Base-by-base conservation (phyloP, 805 yeast species). In the Wickerhamomyces silvicola region DNA sequence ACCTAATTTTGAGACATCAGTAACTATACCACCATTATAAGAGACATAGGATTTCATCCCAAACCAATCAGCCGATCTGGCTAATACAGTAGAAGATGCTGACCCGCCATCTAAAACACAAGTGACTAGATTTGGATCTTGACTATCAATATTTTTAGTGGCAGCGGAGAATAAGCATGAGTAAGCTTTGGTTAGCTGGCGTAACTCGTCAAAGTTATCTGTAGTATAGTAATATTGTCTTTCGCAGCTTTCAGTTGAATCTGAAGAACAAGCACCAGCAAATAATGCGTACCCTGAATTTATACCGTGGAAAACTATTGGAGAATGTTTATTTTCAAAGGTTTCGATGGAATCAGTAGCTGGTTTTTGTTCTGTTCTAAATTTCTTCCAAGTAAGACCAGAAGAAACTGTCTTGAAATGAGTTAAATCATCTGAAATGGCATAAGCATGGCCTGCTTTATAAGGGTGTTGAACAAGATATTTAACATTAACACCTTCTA, bases 41-140 rank as follows among this genome's bases (percentile, higher is more conserved):
- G 60, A 41, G 14, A 50, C 45, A 22, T 45, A 51, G 20, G 53
- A 51, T n/a, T 39, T 40, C 2, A 62, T 41, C 24, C 56, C 47
- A 53, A 71, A 72, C 50, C 61, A 70, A 43, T 74, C 70, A n/a
- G 54, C 42, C 0, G 78, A 63, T 11, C 45, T 44, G 10, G 61
- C 56, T 20, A 76, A 48, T 8, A 47, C 43, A 7, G 45, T 35
- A 6, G 37, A 34, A 0, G 68, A 54, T 13, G 56, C 61, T 5
- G 56, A 45, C 5, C 60, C 61, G 36, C 67, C 68, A 11, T 66
- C 66, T 27, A 55, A 41, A 7, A 65, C 48, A 49, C 81, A 76
- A 10, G 68, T 50, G 24, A 75, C 53, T 2, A 65, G 39, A 17
- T 59, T 47, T 10, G 53, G 39, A 14, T 52, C 45, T 6, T 50